Percentiles rank a stretch among this genome's conserved stretches.
These are phyloP conservation scores for Diatrype stigma DNA, from an alignment of 2,329 filamentous ascomycete genomes.

Conservation along the genomic window DNA sequence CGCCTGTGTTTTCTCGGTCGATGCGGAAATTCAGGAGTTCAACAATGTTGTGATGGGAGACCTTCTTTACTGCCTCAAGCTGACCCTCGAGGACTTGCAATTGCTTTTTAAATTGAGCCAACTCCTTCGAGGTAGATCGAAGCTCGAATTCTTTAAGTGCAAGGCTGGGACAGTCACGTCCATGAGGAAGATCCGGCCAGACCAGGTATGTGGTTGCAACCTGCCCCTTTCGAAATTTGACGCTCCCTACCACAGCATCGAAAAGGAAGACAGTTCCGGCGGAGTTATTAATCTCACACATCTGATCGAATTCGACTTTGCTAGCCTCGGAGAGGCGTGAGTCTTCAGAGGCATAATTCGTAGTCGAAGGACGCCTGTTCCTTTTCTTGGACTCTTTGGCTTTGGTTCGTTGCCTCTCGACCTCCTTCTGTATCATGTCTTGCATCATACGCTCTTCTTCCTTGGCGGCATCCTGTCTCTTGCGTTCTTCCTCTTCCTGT, in stretches of 20 bases:
- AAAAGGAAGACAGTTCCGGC: conserved; percentile 64
- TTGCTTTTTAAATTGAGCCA: conserved; percentile 66
- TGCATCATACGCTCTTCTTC: conserved; percentile 69
- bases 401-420: conserved; percentile 62
- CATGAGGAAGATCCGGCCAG: conserved; percentile 57
- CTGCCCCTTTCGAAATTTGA: conserved; percentile 60
- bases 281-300: conserved; percentile 58
- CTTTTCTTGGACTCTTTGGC: conserved; percentile 62
- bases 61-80: conserved; percentile 69
- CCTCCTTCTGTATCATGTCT: conserved; percentile 68
- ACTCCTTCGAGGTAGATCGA: conserved; percentile 52
- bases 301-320: conserved; percentile 61
- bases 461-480: conserved; percentile 51
- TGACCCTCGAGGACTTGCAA: conserved; percentile 73
- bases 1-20: conserved; percentile 42
- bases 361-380: conserved; percentile 44
- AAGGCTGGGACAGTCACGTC: conserved; percentile 57
- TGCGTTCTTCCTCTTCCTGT: conserved; percentile 48
- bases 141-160: conserved; percentile 69
- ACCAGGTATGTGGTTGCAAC: conserved; percentile 69
- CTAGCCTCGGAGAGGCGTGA: conserved; percentile 26
- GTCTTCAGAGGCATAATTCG: conserved; percentile 32
- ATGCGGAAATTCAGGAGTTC: conserved; percentile 82
- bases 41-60: conserved; percentile 73
- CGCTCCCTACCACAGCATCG: conserved; percentile 66